phyloP scores from a whole-genome alignment of 805 yeast genomes.

The Wickerhamiella kurtzmanii region DNA sequence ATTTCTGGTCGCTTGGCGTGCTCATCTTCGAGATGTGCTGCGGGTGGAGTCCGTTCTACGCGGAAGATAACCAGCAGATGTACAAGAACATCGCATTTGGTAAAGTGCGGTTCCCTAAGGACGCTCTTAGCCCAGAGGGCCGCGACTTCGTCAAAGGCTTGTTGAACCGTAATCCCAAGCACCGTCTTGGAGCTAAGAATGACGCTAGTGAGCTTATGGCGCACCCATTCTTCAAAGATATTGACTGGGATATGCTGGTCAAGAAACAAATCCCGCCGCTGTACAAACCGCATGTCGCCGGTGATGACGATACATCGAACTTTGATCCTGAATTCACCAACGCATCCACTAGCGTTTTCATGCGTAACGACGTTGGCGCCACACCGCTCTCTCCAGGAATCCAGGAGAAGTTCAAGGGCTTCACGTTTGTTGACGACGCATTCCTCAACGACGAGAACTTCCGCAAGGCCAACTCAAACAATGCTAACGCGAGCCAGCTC shows the following conservation, averaged over 20 bases:
- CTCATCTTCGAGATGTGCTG: conserved; percentile 97
- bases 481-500: conserved; percentile 1
- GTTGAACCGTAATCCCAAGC: conserved; percentile 88
- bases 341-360: conserved; percentile 63
- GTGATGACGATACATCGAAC: conserved; percentile 90
- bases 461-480: conserved; percentile 10
- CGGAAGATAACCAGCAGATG: conserved; percentile 97
- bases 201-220: conserved; percentile 89
- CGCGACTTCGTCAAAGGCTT: conserved; percentile 91
- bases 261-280: conserved; percentile 89
- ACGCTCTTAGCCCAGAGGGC: conserved; percentile 84
- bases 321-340: conserved; percentile 96
- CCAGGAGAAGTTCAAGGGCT: conserved; percentile 93
- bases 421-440: conserved; percentile 89
- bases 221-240: conserved; percentile 82
- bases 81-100: conserved; percentile 98
- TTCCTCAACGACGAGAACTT: conserved; percentile 78
- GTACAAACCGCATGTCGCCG: conserved; percentile 80
- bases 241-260: conserved; percentile 74
- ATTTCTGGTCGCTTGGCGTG: conserved; percentile 96
- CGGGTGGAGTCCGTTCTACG: conserved; percentile 98
- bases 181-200: conserved; percentile 77
- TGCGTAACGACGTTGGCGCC: conserved; percentile 38
- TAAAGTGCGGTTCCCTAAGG: conserved; percentile 93
- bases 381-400: conserved; percentile 90